These are phyloP conservation scores for Geotrichum reessii DNA, from an alignment of 1,139 yeast species.

Conservation along the genomic window DNA sequence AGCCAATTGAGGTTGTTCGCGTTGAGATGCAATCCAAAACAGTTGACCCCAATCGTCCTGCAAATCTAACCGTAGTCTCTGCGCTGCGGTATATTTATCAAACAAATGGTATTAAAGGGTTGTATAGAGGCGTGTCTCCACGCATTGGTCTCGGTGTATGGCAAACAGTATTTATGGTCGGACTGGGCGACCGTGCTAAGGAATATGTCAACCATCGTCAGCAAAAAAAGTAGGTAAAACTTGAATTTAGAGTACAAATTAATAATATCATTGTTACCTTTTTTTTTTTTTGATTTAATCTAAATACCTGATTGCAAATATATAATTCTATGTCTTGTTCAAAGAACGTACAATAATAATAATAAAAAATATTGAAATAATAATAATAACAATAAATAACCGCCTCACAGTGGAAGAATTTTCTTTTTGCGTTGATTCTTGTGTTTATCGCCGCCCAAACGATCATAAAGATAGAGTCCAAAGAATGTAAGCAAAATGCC, in stretches of 20 bases:
- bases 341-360: background rate
- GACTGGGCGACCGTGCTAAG: slow-evolving; percentile 87
- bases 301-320: background rate
- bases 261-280: background rate
- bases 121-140: slow-evolving; percentile 94
- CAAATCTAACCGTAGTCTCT: slow-evolving; percentile 73
- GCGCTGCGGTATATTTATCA: slow-evolving; percentile 78
- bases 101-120: slow-evolving; percentile 80
- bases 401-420: background rate
- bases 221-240: background rate
- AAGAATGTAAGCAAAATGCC: slow-evolving; percentile 71
- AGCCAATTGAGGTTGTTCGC: slow-evolving; percentile 95
- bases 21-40: slow-evolving; percentile 97
- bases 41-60: slow-evolving; percentile 89
- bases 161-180: slow-evolving; percentile 99
- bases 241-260: background rate
- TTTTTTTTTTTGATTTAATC: background rate
- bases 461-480: slow-evolving; percentile 57
- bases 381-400: background rate
- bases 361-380: background rate
- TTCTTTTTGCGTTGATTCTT: slow-evolving; percentile 18
- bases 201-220: slow-evolving; percentile 26
- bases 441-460: slow-evolving; percentile 53
- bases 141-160: slow-evolving; percentile 94
- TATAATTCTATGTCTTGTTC: background rate